Base-by-base conservation (phyloP, 176 grass and related monocot species). In the Oryza brachyantha region DNA sequence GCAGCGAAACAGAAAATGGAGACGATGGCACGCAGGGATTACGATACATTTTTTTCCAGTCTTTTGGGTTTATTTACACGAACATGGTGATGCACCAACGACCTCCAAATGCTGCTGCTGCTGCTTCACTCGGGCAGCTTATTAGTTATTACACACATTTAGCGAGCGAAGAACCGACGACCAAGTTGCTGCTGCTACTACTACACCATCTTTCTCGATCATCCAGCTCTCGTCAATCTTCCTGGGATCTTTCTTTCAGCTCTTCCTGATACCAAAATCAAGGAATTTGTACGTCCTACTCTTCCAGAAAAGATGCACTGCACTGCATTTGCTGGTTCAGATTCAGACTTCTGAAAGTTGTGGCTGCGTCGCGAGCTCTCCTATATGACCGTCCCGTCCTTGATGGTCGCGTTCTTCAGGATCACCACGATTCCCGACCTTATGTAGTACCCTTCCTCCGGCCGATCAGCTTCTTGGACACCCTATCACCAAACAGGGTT, bases 371-470 rank as follows among this genome's bases (percentile, higher is more conserved):
- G 43, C 63, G 0, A 75, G 29, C n/a, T 35, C 6, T 24, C 37
- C 72, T 84, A 94, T 83, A 94, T 86, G 14, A 88, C 28, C 19
- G 79, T 84, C 35, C 88, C 92, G 71, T 94, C 85, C 73, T 84
- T 91, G 59, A 94, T 88, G 8, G 88, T 94, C 25, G 88, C 71
- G 25, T 91, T 94, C 83, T 94, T 94, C 38, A 77, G 28, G n/a
- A 91, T 72, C 38, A 94, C 14, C 2, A 81, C 77, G 45, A 94
- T 67, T 22, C 88, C 92, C 0, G 88, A 88, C 73, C 92, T 73
- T 48, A 94, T 91, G 71, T 88, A 91, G 63, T 84, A 94, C 27
- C 92, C 92, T 11, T 91, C 83, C 0, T 67, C 36, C 3, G 86
- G 79, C 10, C 86, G 83, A 77, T 88, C 88, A 3, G 85, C 88